Percentiles rank a stretch among this genome's conserved stretches.
Evolutionary conservation across 129 eudicot species (phyloP).

Genomic region (Flaveria sonorensis): DNA sequence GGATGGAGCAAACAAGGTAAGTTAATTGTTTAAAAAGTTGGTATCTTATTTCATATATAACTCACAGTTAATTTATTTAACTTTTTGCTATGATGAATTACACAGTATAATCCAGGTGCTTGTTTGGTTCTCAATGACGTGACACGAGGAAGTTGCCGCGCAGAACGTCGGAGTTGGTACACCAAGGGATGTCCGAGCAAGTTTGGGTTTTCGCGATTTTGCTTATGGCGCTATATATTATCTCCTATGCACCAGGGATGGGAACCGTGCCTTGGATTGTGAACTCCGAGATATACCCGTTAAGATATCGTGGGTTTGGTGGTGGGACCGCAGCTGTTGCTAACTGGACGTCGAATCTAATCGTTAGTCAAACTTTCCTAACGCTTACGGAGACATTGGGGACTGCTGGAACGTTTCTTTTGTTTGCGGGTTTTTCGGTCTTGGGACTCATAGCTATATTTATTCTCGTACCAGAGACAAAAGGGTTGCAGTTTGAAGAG

Average conservation of each 20-base stretch:
- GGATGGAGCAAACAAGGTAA: neutral
- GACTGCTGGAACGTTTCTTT: conserved; percentile 21
- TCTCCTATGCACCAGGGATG: conserved; percentile 15
- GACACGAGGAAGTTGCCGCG: neutral
- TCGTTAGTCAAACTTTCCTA: conserved; percentile 20
- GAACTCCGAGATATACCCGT: conserved; percentile 14
- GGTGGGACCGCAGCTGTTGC: conserved; percentile 1
- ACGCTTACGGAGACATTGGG: conserved; percentile 17
- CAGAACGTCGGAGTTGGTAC: conserved; percentile 1
- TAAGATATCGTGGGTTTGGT: neutral
- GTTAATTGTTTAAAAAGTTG: too few relatives aligned
- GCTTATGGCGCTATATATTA: neutral
- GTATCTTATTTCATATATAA: too few relatives aligned
- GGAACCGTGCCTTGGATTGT: conserved; percentile 18
- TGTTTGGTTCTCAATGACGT: neutral
- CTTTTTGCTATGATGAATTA: neutral
- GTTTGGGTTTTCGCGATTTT: neutral
- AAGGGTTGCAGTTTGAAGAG: conserved; percentile 62
- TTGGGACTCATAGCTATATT: conserved; percentile 43
- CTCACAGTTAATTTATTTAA: neutral
- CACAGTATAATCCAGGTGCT: neutral
- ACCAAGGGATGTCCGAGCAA: conserved; percentile 12
- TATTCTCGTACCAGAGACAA: conserved; percentile 50
- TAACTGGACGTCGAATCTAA: conserved; percentile 1
- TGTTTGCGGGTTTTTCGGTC: conserved; percentile 25